A percentile compares a stretch with the other conserved stretches of the same genome.
Evolutionary conservation across 2,329 filamentous ascomycete species (phyloP).

Genomic region (Monosporascus sp.): DNA sequence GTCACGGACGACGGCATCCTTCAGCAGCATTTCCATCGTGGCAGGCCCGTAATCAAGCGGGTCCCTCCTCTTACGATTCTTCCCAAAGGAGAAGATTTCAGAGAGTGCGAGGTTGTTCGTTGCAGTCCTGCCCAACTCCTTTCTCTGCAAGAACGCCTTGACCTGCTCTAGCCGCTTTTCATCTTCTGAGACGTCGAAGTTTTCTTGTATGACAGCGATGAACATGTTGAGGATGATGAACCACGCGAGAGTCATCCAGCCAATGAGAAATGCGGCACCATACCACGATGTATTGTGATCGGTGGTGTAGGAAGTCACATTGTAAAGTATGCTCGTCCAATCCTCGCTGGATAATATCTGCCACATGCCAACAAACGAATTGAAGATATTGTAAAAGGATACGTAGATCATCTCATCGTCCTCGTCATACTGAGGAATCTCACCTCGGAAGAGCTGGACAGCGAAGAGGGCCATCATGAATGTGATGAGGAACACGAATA

Average conservation of each 20-base stretch:
- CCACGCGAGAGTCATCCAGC: slow-evolving; percentile 94
- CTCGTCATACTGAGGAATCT: slow-evolving; percentile 62
- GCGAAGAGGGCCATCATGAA: slow-evolving; percentile 93
- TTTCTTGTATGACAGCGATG: slow-evolving; percentile 99
- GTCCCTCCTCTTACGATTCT: slow-evolving; percentile 61
- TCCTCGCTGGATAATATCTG: slow-evolving; percentile 93
- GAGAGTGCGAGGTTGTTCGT: slow-evolving; percentile 71
- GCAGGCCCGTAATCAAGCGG: slow-evolving; percentile 88
- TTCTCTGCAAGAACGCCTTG: slow-evolving; percentile 86
- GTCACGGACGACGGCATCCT: slow-evolving; percentile 90
- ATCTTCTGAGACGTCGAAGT: slow-evolving; percentile 97
- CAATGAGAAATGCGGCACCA: slow-evolving; percentile 80
- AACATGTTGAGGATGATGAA: slow-evolving; percentile 99
- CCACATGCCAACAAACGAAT: slow-evolving; percentile 97
- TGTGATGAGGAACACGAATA: slow-evolving; percentile 94
- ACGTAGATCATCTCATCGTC: slow-evolving; percentile 60
- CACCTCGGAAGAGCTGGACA: slow-evolving; percentile 84
- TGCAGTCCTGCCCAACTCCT: slow-evolving; percentile 68
- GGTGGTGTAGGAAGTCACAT: slow-evolving; percentile 65
- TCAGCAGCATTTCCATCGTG: slow-evolving; percentile 92
- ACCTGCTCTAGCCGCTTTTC: slow-evolving; percentile 97
- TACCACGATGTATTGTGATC: slow-evolving; percentile 78
- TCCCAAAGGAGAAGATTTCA: slow-evolving; percentile 60
- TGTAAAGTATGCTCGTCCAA: slow-evolving; percentile 87
- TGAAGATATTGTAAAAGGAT: slow-evolving; percentile 87